Evolutionary conservation across 805 yeast genomes (phyloP).

Genomic region (Sungouiozyma ichnusensis): DNA sequence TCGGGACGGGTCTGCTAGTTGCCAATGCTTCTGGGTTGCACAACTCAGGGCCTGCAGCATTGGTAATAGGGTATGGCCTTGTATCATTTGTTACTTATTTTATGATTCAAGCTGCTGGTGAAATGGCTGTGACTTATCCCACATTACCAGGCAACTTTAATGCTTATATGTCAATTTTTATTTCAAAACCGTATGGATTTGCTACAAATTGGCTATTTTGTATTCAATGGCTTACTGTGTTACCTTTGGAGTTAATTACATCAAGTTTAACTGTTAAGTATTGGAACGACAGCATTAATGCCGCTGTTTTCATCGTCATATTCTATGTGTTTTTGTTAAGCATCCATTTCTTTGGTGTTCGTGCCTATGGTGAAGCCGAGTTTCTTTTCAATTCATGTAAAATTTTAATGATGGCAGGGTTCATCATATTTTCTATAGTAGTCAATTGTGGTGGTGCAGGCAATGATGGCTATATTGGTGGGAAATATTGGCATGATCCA

Average conservation of each 20-base stretch:
- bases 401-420: slow-evolving; percentile 47
- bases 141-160: slow-evolving; percentile 34
- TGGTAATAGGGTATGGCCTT: slow-evolving; percentile 44
- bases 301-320: slow-evolving; percentile 48
- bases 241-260: slow-evolving; percentile 58
- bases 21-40: slow-evolving; percentile 42
- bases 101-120: slow-evolving; percentile 44
- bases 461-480: slow-evolving; percentile 47
- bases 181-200: slow-evolving; percentile 61
- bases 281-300: slow-evolving; percentile 38
- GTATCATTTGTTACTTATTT: slow-evolving; percentile 50
- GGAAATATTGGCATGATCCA: slow-evolving; percentile 47
- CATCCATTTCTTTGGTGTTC: slow-evolving; percentile 51
- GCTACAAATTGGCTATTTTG: slow-evolving; percentile 65
- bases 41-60: slow-evolving; percentile 36
- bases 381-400: slow-evolving; percentile 45
- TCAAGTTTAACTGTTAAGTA: slow-evolving; percentile 43
- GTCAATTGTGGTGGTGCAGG: slow-evolving; percentile 52
- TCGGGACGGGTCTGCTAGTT: slow-evolving; percentile 62
- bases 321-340: slow-evolving; percentile 41
- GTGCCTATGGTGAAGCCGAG: slow-evolving; percentile 64
- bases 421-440: slow-evolving; percentile 45
- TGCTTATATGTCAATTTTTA: slow-evolving; percentile 32
- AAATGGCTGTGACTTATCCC: slow-evolving; percentile 33
- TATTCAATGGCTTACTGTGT: slow-evolving; percentile 50